Base-by-base conservation (phyloP, 2,329 filamentous ascomycete genomes). In the Elsinoe ampelina region DNA sequence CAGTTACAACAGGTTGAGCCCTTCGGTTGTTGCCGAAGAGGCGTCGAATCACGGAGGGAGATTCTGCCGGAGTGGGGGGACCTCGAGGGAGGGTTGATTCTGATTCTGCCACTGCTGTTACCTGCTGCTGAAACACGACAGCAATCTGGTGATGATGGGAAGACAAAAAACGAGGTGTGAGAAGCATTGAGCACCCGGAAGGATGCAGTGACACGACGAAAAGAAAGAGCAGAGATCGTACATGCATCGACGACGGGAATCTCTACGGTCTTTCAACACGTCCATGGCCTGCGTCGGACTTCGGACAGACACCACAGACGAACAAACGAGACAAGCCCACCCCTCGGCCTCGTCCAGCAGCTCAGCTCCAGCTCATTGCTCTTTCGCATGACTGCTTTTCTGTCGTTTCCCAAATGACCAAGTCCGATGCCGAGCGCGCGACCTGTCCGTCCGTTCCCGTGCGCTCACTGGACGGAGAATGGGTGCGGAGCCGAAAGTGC, bases 211-310 rank as follows among this genome's bases (percentile, higher is more conserved):
- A 52, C 22, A 32, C 48, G 34, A 52, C 20, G 32, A 52, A 36
- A 19, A 32, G 32, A 19, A 38, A 22, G 41, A 22, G 19, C 41
- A 3, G 38, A 52, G 38, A 20, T n/a, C 32, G 48, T 17, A 38
- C 19, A 12, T 34, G 48, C 30, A 36, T 43, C 48, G 15, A 36
- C 48, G 32, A 36, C 48, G 34, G 48, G 32, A 22, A 36, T n/a
- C n/a, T 52, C 48, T 38, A 52, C 48, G 48, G 32, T 34, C 48
- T 52, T 36, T 52, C 22, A 52, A 52, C 48, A 38, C 10, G 11
- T 48, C 30, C 43, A 48, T 48, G 20, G 30, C 30, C 43, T 26
- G 22, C 43, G 20, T 48, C 43, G 43, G 43, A 48, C 43, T 48
- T 48, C 43, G 43, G 22, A 48, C 43, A 34, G 22, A 6, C n/a